Evolutionary conservation across 495 filamentous ascomycete genomes (phyloP), one percentile per base, ranked within the genome.

Genomic region (Penicillium verhagenii): DNA sequence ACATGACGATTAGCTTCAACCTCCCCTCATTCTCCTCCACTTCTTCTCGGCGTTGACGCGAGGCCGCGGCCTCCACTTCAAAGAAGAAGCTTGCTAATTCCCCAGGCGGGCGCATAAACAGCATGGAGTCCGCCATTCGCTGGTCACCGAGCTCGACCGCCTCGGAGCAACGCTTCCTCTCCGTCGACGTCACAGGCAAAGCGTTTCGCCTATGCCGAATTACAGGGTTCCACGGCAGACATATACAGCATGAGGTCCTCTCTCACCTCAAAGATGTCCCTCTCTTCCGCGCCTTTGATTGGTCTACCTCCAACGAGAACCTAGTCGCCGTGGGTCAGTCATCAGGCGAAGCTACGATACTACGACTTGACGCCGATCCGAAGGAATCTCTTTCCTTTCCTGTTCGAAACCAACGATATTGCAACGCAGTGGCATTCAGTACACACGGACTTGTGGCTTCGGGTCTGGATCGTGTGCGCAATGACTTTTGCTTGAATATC

Each of bases 401-500:
- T 8, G 82, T 93, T 51, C 96, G 92, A 63, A 86, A 92, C 55
- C 86, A 92, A 53, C 85, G 94, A 31, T 86, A 88, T 55, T 96
- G 92, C 66, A 96, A 97, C 68, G 88, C 91, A 10, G 86, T 97
- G 18, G 88, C 91, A 3, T 96, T 98, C 71, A 96, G 85, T 66
- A 83, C 82, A 21, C 79, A 82, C 31, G 87, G 89, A 4, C 75
- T 89, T 53, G 75, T 98, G 56, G 94, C 94, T 16, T 89, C 91
- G 14, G 94, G 91, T 13, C 76, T 97, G 37, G 95, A 98, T 61
- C 82, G 90, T 56, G 91, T 96, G 26, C 85, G 95, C 4, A 96
- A 92, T 69, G 94, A 97, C 69, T 87, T 87, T 54, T 96, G 91
- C 62, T 77, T 98, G 39, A 92, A 96, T 63, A 86, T 97, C 25